Base-by-base conservation (phyloP, 495 filamentous ascomycete genomes). In the Cairneyella variabilis region DNA sequence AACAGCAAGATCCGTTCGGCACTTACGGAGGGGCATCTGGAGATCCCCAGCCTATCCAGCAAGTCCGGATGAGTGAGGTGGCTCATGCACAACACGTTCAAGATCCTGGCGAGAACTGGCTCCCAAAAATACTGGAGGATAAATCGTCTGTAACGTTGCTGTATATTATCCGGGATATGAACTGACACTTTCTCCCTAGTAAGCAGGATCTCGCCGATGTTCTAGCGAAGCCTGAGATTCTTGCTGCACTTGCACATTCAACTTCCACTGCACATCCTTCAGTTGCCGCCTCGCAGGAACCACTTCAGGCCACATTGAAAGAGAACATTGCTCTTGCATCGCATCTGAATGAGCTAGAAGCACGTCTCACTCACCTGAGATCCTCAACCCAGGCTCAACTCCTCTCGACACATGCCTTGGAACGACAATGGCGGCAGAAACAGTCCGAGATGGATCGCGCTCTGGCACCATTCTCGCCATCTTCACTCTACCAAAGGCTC, bases 341-440 rank as follows among this genome's bases (percentile, higher is more conserved):
- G 37, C 76, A 78, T 59, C 67, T 88, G 20, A 59, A 69, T 8
- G 71, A 77, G 8, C 74, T 83, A 2, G 83, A 88, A 61, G 63
- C 75, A 4, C 82, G 76, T 36, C 75, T 96, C 18, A 66, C 71
- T 2, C 71, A 77, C 51, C 77, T 85, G 26, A 86, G 90, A 51
- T 71, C 76, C 18, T 69, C 71, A 7, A 84, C 88, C 0, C 89
- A 97, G 66, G 82, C 85, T 2, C 86, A 91, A 44, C 82, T 98
- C 2, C 80, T 97, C 1, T 77, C 83, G 2, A 81, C 92, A 17
- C 86, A 89, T 62, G 89, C 87, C 5, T 83, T 96, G 2, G 93
- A 97, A 64, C 83, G 88, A n/a, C 82, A 86, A 52, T 97, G 93
- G 90, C 83, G 86, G 37, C 78, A 83, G 41, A 95, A 95, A 66